A percentile compares a stretch with the other conserved stretches of the same genome.
These are phyloP conservation scores for Microstegium vimineum DNA, from an alignment of 176 grass and related monocot genomes.

Conservation along the genomic window DNA sequence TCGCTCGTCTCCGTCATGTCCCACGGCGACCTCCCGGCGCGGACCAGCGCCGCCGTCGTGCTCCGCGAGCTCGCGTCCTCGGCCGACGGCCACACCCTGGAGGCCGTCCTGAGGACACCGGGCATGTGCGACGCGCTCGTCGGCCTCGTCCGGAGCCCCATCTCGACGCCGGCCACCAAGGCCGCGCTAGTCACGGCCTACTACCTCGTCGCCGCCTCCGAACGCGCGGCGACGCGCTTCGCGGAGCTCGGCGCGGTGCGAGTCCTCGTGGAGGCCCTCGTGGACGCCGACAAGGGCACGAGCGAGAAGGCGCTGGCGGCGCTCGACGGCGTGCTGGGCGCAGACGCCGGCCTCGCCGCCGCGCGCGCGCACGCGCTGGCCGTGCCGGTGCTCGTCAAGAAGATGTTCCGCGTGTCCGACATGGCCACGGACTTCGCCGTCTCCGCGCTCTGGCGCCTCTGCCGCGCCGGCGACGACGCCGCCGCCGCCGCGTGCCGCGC, in stretches of 20 bases:
- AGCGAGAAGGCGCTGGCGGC: constrained; percentile 67
- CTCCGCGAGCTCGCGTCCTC: constrained; percentile 56
- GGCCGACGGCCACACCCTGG: constrained; percentile 13
- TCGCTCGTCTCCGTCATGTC: constrained; percentile 41
- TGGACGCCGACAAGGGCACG: constrained; percentile 64
- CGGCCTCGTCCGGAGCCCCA: constrained; percentile 37
- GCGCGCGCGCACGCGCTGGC: constrained; percentile 47
- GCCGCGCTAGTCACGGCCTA: constrained; percentile 65
- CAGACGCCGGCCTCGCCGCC: constrained; percentile 30
- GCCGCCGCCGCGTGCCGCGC: constrained; percentile 32
- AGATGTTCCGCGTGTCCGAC: constrained; percentile 89
- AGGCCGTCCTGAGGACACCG: not conserved
- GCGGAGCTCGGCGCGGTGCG: constrained; percentile 27
- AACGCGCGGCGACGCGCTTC: constrained; percentile 28
- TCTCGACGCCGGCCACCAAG: constrained; percentile 63
- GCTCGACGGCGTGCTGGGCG: constrained; percentile 46
- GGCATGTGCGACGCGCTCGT: constrained; percentile 42
- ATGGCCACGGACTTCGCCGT: constrained; percentile 93
- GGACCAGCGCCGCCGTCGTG: constrained; percentile 43
- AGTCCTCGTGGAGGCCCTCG: constrained; percentile 48
- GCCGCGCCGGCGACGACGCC: constrained; percentile 25
- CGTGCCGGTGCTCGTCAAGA: constrained; percentile 84
- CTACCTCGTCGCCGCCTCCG: constrained; percentile 41
- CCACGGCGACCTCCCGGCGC: constrained; percentile 29
- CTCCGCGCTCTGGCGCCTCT: constrained; percentile 86